Evolutionary conservation across 2,329 filamentous ascomycete genomes (phyloP).

Genomic region (Lachnellula willkommii): DNA sequence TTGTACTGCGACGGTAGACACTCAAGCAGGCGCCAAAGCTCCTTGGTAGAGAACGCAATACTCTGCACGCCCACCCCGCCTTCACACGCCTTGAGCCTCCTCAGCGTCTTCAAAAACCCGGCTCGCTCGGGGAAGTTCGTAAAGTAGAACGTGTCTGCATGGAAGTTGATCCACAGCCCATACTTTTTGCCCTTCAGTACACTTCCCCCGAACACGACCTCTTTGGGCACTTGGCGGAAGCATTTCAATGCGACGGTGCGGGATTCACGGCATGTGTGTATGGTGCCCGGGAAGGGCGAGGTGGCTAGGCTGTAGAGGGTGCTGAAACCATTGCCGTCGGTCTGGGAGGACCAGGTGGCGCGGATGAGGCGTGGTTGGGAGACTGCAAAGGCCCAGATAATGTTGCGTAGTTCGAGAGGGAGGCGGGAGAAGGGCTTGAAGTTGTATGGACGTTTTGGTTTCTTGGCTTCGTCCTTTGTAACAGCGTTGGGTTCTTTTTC

Average conservation of each 20-base stretch:
- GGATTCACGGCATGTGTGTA: not conserved
- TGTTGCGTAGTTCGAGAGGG: not conserved
- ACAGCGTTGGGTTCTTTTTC: not conserved
- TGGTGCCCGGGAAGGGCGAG: not conserved
- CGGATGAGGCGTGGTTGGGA: not conserved
- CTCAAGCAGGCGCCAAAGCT: not conserved
- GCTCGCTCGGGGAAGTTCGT: constrained; percentile 1
- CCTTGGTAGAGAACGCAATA: not conserved
- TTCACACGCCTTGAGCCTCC: constrained; percentile 2
- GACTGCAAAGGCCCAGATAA: not conserved
- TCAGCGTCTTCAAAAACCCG: constrained; percentile 5
- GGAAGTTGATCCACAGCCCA: constrained; percentile 7
- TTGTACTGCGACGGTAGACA: not conserved
- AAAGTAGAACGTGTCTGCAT: constrained; percentile 13
- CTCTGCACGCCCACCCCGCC: not conserved
- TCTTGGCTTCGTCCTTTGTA: not conserved
- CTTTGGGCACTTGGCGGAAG: not conserved
- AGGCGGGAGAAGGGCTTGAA: not conserved
- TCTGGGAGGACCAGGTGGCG: not conserved
- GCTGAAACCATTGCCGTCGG: not conserved
- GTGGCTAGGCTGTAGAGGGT: not conserved
- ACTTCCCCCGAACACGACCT: not conserved
- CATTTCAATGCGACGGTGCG: not conserved
- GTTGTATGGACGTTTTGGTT: not conserved
- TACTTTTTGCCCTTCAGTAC: not conserved